Evolutionary conservation across 768 basidiomycete species (phyloP), one percentile per base, ranked within the genome.

Genomic region (Mrakia gelida): DNA sequence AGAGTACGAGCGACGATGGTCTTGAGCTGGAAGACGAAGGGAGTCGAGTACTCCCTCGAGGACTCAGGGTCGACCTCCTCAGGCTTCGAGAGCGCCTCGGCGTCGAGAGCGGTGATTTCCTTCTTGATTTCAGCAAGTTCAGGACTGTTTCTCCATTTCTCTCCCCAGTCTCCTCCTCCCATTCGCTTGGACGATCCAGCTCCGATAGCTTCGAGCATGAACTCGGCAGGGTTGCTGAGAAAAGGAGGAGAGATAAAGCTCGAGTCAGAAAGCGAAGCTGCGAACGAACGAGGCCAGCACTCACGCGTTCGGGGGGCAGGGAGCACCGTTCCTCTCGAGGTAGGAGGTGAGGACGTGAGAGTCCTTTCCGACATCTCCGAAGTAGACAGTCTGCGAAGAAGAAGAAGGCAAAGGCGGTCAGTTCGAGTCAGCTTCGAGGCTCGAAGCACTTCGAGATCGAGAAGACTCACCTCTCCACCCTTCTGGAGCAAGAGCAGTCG

Each of bases 91-190:
- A 78, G 72, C 3, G 78, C 75, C n/a, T 74, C 62, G 26, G 75
- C 80, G 77, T 87, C 87, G 81, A 89, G 85, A 67, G 82, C 81
- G 41, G 84, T 82, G 76, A 89, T 87, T 77, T 89, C 86, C 8
- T 81, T 81, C 67, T 84, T 84, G 26, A 86, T 83, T 3, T 82
- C 77, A n/a, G 81, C 80, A 65, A 81, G 83, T 84, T 95, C 91
- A 0, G 89, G 86, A 7, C 91, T 92, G 54, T 91, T 89, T 23
- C 88, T 84, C 94, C 94, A 96, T 71, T 93, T 86, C 79, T 92
- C 89, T 75, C 90, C 90, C 94, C 94, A 96, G 81, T 96, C 94
- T 45, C 89, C 89, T 75, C 91, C 88, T 1, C 92, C 92, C 54
- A 93, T 87, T 65, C 83, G 81, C 70, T 89, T 87, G 0, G 91